phyloP scores from a whole-genome alignment of 495 filamentous ascomycete genomes.

The Lasiosphaeria hispida region DNA sequence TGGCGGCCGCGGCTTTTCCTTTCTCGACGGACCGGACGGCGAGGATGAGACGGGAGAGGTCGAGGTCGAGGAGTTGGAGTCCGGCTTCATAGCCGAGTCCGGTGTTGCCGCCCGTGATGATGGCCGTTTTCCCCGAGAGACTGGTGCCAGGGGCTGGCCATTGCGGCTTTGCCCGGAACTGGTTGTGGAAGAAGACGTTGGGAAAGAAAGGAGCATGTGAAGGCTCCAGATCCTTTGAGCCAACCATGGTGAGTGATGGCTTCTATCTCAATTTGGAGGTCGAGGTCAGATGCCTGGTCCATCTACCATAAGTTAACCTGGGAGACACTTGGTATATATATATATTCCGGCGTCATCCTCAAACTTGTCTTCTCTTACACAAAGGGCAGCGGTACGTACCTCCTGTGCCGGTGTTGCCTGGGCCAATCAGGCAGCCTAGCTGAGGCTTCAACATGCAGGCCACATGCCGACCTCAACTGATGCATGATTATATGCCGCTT shows the following conservation, averaged over 20 bases:
- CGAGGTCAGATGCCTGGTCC: no score
- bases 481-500: no score
- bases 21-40: constrained; percentile 50
- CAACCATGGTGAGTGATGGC: background rate
- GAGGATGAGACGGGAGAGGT: constrained; percentile 50
- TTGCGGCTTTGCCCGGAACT: constrained; percentile 11
- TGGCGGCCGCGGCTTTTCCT: constrained; percentile 43
- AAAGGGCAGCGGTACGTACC: no score
- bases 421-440: no score
- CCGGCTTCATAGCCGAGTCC: constrained; percentile 54
- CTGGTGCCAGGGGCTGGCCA: constrained; percentile 9
- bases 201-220: background rate
- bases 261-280: no score
- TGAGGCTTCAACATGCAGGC: no score
- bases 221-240: constrained; percentile 13
- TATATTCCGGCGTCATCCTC: no score
- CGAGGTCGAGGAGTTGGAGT: constrained; percentile 45
- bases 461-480: no score
- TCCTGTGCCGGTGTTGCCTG: no score
- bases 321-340: no score
- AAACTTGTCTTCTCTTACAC: no score
- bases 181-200: constrained; percentile 14
- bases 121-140: constrained; percentile 41
- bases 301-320: no score
- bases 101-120: constrained; percentile 54